Conservation (phyloP, 2,329 filamentous ascomycete genomes). For the Colletotrichum sp. region DNA sequence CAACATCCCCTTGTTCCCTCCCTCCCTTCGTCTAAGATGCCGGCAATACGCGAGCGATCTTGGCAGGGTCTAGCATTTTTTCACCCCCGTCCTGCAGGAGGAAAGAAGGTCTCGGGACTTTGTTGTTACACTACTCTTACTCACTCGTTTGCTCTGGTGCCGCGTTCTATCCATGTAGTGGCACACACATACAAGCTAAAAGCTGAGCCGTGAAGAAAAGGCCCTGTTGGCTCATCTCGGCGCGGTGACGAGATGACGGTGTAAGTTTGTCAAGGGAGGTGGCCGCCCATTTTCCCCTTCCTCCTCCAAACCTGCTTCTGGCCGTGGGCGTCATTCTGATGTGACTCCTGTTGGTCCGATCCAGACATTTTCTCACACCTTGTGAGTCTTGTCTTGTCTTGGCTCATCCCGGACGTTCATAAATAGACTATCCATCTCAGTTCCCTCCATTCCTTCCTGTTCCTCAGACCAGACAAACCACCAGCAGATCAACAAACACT, state of each 20-base stretch:
- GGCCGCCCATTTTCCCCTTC: neutral
- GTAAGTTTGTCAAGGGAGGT: neutral
- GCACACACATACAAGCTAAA: neutral
- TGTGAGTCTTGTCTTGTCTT: neutral
- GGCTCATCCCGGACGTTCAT: constrained; percentile 1
- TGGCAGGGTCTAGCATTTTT: constrained; percentile 8
- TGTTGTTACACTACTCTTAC: neutral
- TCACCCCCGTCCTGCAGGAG: neutral
- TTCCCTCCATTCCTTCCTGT: neutral
- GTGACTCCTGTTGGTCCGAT: neutral
- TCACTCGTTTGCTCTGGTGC: neutral
- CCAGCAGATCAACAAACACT: neutral
- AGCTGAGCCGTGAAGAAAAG: neutral
- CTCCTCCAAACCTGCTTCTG: constrained; percentile 18
- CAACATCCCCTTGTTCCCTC: neutral
- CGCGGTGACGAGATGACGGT: constrained; percentile 15
- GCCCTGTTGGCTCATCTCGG: neutral
- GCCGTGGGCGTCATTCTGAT: neutral
- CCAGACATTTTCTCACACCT: neutral
- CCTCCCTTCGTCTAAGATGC: neutral
- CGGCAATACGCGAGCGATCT: neutral
- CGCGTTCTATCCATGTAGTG: neutral
- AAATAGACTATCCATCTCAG: constrained; percentile 13
- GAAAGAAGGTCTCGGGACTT: neutral
- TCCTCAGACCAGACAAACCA: neutral